These are phyloP conservation scores for Naganishia vaughanmartiniae DNA, from an alignment of 768 basidiomycete species.

Conservation along the genomic window DNA sequence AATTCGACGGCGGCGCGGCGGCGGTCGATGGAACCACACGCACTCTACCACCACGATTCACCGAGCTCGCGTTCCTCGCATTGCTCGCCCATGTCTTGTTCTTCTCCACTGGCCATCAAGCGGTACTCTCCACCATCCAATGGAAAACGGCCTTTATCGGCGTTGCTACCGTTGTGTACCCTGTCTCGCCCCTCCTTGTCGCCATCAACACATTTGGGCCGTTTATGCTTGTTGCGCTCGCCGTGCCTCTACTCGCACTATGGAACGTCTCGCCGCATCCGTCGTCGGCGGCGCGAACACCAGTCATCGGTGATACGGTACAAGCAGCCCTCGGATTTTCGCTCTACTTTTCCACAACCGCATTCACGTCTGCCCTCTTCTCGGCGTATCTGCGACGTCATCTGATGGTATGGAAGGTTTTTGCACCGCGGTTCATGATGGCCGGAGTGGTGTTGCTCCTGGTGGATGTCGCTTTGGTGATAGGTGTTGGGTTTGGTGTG, in stretches of 20 bases:
- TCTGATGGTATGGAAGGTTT: constrained; percentile 98
- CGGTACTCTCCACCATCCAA: constrained; percentile 81
- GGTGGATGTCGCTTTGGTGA: constrained; percentile 67
- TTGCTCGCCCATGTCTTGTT: constrained; percentile 74
- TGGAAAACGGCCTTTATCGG: constrained; percentile 91
- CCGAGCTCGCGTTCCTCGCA: constrained; percentile 69
- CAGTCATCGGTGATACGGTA: constrained; percentile 50
- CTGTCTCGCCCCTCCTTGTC: constrained; percentile 71
- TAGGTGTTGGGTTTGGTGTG: constrained; percentile 63
- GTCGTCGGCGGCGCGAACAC: constrained; percentile 36
- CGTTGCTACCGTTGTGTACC: constrained; percentile 68
- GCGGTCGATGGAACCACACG: constrained; percentile 40
- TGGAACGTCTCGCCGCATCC: constrained; percentile 77
- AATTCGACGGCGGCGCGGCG: constrained; percentile 59
- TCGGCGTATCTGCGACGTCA: constrained; percentile 77
- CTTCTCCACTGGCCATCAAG: constrained; percentile 88
- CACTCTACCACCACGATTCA: constrained; percentile 56
- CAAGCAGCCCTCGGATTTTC: constrained; percentile 61
- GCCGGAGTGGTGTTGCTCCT: constrained; percentile 65
- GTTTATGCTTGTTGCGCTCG: constrained; percentile 64
- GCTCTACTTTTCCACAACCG: constrained; percentile 65
- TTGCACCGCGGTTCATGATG: constrained; percentile 89
- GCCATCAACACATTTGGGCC: constrained; percentile 75
- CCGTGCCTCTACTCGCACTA: constrained; percentile 67
- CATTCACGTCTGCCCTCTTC: constrained; percentile 68